phyloP scores from a whole-genome alignment of 2,329 filamentous ascomycete genomes.

The Penicillium aurantiogriseum region DNA sequence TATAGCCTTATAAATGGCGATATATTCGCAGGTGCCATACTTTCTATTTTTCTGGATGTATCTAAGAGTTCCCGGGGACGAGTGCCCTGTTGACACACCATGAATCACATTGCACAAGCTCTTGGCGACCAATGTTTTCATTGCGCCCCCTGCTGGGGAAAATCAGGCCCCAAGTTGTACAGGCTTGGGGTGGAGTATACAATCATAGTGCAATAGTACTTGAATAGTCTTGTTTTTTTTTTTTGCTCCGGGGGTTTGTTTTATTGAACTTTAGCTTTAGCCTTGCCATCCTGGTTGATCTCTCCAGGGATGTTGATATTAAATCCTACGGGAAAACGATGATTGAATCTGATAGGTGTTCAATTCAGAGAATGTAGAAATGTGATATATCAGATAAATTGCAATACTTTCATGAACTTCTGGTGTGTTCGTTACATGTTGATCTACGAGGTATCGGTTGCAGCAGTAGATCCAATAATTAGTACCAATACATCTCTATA shows the following conservation, averaged over 20 bases:
- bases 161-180: background rate
- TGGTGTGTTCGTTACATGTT: background rate
- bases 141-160: constrained; percentile 4
- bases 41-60: background rate
- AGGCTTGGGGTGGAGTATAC: background rate
- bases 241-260: background rate
- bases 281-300: background rate
- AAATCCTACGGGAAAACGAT: background rate
- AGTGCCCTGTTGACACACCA: background rate
- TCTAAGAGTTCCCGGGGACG: background rate
- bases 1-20: background rate
- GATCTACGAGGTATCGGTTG: background rate
- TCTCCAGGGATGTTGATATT: background rate
- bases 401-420: background rate
- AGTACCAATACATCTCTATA: background rate
- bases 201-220: background rate
- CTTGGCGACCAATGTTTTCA: constrained; percentile 1
- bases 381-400: background rate
- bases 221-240: background rate
- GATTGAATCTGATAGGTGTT: constrained; percentile 1
- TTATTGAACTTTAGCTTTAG: background rate
- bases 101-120: constrained; percentile 9
- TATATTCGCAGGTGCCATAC: background rate
- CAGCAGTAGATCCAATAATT: constrained; percentile 1
- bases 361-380: background rate